These are phyloP conservation scores for Symbiodinium pilosum DNA, from an alignment of 73 alveolate genomes.

Conservation along the genomic window DNA sequence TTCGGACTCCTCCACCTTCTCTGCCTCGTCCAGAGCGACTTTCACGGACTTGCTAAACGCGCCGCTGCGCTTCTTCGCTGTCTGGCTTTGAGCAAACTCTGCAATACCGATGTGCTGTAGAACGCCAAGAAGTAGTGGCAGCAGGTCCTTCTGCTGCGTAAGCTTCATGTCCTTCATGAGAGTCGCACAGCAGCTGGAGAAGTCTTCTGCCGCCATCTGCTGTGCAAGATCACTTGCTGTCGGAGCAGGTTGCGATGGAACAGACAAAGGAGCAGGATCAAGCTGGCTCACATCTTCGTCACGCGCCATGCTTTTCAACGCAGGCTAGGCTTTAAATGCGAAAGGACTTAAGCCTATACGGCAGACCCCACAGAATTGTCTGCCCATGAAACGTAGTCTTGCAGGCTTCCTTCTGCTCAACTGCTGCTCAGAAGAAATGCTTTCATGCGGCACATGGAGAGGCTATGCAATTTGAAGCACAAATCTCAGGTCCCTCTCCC, in stretches of 20 bases:
- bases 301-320: background rate
- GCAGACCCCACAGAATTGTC: no score
- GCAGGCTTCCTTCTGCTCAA: no score
- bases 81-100: conserved; percentile 27
- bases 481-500: no score
- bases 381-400: no score
- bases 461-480: no score
- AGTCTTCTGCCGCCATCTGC: conserved; percentile 27
- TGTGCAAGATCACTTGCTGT: background rate
- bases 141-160: conserved; percentile 27
- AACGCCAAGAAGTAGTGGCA: conserved; percentile 49
- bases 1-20: conserved; percentile 41
- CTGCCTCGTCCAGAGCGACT: background rate
- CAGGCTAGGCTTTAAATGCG: background rate
- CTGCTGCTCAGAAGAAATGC: no score
- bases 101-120: conserved; percentile 31
- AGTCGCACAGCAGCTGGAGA: conserved; percentile 28
- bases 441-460: no score
- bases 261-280: background rate
- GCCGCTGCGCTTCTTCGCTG: conserved; percentile 42
- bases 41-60: conserved; percentile 61
- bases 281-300: background rate
- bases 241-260: no score
- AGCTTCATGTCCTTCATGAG: conserved; percentile 58
- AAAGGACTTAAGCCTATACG: background rate